phyloP scores from a whole-genome alignment of 352 stramenopile species.

The Hyaloperonospora arabidopsidis region DNA sequence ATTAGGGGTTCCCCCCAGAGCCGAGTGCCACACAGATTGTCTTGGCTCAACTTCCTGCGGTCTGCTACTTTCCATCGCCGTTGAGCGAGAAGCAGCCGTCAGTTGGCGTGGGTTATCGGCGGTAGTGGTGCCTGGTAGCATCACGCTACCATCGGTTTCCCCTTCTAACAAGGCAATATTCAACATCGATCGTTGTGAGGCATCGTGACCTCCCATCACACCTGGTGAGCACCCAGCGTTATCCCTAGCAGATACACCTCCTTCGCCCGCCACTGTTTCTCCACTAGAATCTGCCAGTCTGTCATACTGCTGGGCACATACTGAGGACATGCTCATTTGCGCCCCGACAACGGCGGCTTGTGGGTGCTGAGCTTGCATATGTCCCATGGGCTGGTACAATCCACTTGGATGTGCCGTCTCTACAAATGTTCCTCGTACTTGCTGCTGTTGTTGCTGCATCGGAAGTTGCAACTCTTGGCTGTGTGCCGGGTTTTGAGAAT shows the following conservation, averaged over 20 bases:
- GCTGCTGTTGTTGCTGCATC: conserved; percentile 33
- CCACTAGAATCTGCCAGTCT: conserved; percentile 16
- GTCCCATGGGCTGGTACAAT: conserved; percentile 50
- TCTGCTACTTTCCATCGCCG: conserved; percentile 24
- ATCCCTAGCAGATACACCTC: conserved; percentile 7
- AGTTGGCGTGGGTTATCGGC: conserved; percentile 23
- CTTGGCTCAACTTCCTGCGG: conserved; percentile 10
- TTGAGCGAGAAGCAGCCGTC: conserved; percentile 18
- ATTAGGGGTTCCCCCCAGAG: conserved; percentile 5
- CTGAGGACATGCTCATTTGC: conserved; percentile 25
- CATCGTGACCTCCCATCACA: conserved; percentile 33
- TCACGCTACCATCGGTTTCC: conserved; percentile 4
- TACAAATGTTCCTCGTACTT: conserved; percentile 30
- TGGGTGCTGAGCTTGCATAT: conserved; percentile 31
- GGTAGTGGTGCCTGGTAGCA: conserved; percentile 8
- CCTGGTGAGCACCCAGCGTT: conserved; percentile 12
- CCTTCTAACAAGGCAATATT: conserved; percentile 49
- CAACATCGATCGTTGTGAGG: conserved; percentile 46
- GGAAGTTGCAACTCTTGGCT: conserved; percentile 57
- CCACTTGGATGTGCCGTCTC: conserved; percentile 37
- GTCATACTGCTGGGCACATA: conserved; percentile 27
- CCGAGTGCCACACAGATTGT: conserved; percentile 19
- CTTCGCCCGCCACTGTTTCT: conserved; percentile 11
- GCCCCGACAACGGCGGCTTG: conserved; percentile 19
- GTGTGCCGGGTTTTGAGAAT: conserved; percentile 38